Conservation (phyloP, 1,284 basidiomycete species). For the Irpex lacteus region DNA sequence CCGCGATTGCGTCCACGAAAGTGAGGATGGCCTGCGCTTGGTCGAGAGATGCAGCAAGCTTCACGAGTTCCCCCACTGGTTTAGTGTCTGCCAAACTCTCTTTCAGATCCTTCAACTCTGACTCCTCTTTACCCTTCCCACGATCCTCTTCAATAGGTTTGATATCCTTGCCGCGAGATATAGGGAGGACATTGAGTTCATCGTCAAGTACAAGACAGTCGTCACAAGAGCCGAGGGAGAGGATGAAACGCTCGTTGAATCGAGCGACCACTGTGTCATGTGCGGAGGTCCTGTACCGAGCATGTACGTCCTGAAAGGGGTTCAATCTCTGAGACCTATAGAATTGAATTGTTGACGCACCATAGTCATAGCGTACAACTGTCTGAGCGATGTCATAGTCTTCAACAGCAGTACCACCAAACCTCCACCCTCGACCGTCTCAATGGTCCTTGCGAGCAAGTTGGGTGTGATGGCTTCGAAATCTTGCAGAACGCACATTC, state of each 20-base stretch:
- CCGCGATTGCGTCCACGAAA: constrained; percentile 89
- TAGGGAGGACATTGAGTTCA: constrained; percentile 95
- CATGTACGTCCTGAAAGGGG: constrained; percentile 79
- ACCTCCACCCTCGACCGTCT: constrained; percentile 98
- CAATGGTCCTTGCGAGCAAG: constrained; percentile 93
- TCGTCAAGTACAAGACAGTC: constrained; percentile 96
- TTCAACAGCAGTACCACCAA: constrained; percentile 90
- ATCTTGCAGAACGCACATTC: constrained; percentile 97
- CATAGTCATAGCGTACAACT: constrained; percentile 97
- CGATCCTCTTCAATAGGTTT: constrained; percentile 60
- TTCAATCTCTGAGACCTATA: not conserved
- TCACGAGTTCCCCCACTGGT: constrained; percentile 87
- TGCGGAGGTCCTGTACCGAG: constrained; percentile 89
- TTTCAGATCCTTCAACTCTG: constrained; percentile 81
- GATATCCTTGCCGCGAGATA: constrained; percentile 96
- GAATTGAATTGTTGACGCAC: constrained; percentile 41
- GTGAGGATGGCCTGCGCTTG: constrained; percentile 91
- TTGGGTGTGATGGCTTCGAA: constrained; percentile 99
- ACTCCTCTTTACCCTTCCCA: constrained; percentile 53
- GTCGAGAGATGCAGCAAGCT: constrained; percentile 91
- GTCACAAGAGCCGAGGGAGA: constrained; percentile 87
- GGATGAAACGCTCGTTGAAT: constrained; percentile 98
- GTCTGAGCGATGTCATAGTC: constrained; percentile 92
- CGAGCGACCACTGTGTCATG: constrained; percentile 89
- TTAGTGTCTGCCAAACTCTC: constrained; percentile 82